Evolutionary conservation across 139 green algal genomes (phyloP), one percentile per base, ranked within the genome.

Genomic region (Micromonas pusilla): DNA sequence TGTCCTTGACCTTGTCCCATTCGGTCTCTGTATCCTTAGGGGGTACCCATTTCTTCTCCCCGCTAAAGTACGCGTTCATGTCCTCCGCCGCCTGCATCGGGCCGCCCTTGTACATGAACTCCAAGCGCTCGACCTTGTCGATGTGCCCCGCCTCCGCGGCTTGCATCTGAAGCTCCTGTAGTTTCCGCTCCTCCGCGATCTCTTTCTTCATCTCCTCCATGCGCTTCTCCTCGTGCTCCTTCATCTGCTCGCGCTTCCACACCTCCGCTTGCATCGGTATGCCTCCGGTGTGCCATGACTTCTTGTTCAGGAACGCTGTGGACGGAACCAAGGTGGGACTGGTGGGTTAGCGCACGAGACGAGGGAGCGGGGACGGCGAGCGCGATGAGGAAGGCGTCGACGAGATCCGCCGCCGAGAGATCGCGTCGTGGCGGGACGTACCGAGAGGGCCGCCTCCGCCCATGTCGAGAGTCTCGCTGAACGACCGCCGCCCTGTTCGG

Each of bases 21-120:
- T 62, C 19, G 26, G 60, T 9, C 37, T 26, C 30, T 30, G 25
- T 26, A 21, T 75, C 68, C 68, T 33, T 26, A 13, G 68, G 68
- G 6, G 53, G 30, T 6, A 62, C 68, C 19, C 30, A 60, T 21
- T 39, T 38, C 26, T 62, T 60, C 38, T 75, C 33, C 30, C 68
- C 37, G 25, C 32, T 31, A 21, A 60, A 2, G 4, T 75, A 62
- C 13, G 32, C 65, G 4, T 72, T 26, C 68, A 63, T 34, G 34
- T 38, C 37, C 36, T 23, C 68, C 37, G 68, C 68, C 20, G 23
- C 37, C 37, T 63, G n/a, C 20, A 38, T 28, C 16, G 53, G 23
- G 30, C 91, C 85, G 6, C 89, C 88, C 34, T 86, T 86, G 78
- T 97, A 97, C 93, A 97, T 97, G 91, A 93, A 97, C 66, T 97